Base-by-base conservation (phyloP, 208 protist species). In the Tritrichomonas foetus region DNA sequence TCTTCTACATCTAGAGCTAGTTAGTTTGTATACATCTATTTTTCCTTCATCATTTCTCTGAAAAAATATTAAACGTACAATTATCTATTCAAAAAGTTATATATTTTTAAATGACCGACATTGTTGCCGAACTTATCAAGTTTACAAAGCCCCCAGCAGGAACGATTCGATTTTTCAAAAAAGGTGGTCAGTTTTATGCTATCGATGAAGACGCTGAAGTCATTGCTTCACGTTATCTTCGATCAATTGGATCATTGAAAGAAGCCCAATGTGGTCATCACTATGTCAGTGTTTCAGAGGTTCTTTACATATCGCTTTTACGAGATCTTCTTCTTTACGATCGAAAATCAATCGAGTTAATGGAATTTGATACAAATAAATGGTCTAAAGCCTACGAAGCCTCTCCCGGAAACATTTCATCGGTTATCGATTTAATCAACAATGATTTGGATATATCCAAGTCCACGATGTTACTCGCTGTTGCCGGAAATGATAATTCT, bases 401-500 rank as follows among this genome's bases (percentile, higher is more conserved):
- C 3, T 89, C 78, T 11, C 78, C 78, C 53, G 78, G 78, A 33
- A 57, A 89, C 39, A 47, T 89, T 61, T 53, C 47, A 22, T 36
- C 41, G 39, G 78, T 89, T 11, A 89, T 89, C 39, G 78, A 89
- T 50, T 53, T 89, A 8, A 89, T 89, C 27, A 89, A 89, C 39
- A 47, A 16, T 22, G 78, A 89, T 89, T 57, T 89, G 11, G 78
- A 89, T 57, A 53, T 89, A 20, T 55, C 78, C 1, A 44, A 53
- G 27, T 14, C 44, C 11, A 39, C 78, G 33, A 39, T 49, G 33
- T 36, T 89, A 3, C 30, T 89, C 27, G 33, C 78, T 27, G 30
- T 89, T 36, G 27, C 22, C 3, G 16, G 44, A 22, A 89, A 57
- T n/a, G 41, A 61, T 13, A 0, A 8, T 0, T 14, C 13, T 53